Evolutionary conservation across 2,329 filamentous ascomycete species (phyloP).

Genomic region (Sporothrix humicola): DNA sequence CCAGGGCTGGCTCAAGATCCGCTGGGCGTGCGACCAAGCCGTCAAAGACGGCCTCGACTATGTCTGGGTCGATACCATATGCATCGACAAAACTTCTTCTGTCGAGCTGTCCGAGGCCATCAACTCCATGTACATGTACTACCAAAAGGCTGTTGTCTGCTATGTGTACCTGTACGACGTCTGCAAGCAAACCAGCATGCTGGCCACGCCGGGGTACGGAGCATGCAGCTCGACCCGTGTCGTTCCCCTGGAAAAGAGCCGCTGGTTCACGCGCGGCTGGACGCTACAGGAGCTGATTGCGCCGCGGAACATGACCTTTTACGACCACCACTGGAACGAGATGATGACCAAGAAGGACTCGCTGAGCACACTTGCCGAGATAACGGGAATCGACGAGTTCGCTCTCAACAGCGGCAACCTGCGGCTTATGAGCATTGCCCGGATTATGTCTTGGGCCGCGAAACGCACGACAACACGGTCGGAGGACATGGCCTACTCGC

Average conservation of each 20-base stretch:
- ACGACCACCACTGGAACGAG: conserved; percentile 41
- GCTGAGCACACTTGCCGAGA: conserved; percentile 25
- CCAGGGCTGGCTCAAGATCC: conserved; percentile 32
- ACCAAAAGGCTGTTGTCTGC: conserved; percentile 33
- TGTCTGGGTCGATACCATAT: conserved; percentile 39
- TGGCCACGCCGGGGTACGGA: background rate
- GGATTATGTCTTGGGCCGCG: conserved; percentile 38
- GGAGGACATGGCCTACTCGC: conserved; percentile 39
- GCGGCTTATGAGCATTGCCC: conserved; percentile 34
- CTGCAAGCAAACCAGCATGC: background rate
- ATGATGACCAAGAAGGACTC: conserved; percentile 41
- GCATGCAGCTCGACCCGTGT: background rate
- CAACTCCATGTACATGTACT: conserved; percentile 39
- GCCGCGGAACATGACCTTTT: conserved; percentile 43
- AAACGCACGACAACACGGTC: conserved; percentile 32
- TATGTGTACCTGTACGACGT: conserved; percentile 33
- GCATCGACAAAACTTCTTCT: conserved; percentile 37
- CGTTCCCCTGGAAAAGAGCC: conserved; percentile 28
- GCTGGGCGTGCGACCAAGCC: conserved; percentile 15
- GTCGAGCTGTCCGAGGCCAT: conserved; percentile 37
- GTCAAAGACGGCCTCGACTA: conserved; percentile 8
- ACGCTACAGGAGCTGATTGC: conserved; percentile 72
- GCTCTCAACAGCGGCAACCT: conserved; percentile 30
- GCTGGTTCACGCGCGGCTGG: conserved; percentile 54
- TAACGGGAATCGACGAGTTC: conserved; percentile 39